A percentile compares a stretch with the other conserved stretches of the same genome.
phyloP scores from a whole-genome alignment of 352 stramenopile species.

The Globisporangium middletonii region DNA sequence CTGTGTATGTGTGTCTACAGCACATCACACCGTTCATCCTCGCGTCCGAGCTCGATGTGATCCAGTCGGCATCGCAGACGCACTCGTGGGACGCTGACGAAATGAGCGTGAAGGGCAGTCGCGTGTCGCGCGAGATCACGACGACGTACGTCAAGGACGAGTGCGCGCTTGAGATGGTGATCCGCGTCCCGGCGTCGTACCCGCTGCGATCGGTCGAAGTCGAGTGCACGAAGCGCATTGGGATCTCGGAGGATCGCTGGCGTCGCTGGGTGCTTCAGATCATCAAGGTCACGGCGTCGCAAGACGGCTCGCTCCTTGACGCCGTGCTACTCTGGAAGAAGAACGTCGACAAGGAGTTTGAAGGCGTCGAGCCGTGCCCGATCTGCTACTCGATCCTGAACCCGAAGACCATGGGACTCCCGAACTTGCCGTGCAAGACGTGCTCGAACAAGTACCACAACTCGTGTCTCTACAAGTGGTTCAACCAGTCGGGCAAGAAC shows the following conservation, averaged over 20 bases:
- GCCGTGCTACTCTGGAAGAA: conserved; percentile 90
- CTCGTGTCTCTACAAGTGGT: conserved; percentile 93
- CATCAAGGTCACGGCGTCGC: conserved; percentile 84
- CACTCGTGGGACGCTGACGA: conserved; percentile 68
- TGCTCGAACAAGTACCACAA: conserved; percentile 93
- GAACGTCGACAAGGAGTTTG: conserved; percentile 91
- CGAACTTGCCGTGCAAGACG: conserved; percentile 87
- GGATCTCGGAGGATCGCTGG: conserved; percentile 89
- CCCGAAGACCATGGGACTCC: conserved; percentile 86
- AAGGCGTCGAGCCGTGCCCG: conserved; percentile 88
- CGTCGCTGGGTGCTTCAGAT: conserved; percentile 92
- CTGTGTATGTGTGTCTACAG: conserved; percentile 7
- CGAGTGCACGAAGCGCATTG: conserved; percentile 87
- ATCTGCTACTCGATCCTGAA: conserved; percentile 93
- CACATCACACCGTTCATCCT: conserved; percentile 80
- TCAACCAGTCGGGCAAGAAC: conserved; percentile 92
- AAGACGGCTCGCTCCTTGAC: conserved; percentile 87
- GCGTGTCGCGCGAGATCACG: conserved; percentile 85
- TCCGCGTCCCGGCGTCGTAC: conserved; percentile 84
- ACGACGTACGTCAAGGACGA: conserved; percentile 93
- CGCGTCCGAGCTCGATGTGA: conserved; percentile 67
- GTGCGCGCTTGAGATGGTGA: conserved; percentile 87
- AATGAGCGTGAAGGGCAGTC: conserved; percentile 84
- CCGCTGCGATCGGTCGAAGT: conserved; percentile 89
- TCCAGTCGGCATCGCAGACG: conserved; percentile 49